Conservation (phyloP, 1,284 basidiomycete species). For the Crepidotus sp. region DNA sequence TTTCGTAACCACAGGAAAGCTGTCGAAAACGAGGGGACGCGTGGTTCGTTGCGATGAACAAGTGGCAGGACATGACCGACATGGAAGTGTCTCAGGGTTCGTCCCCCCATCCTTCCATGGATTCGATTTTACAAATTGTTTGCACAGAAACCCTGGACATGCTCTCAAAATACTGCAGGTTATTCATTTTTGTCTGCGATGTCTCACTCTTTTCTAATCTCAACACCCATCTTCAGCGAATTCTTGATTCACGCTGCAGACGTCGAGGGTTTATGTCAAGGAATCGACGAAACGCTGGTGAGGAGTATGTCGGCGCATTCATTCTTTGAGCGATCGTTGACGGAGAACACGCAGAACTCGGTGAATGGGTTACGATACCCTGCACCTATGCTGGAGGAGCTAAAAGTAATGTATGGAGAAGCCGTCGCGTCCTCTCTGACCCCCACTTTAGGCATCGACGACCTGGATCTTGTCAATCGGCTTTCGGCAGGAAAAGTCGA, state of each 20-base stretch:
- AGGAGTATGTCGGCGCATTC: conserved; percentile 40
- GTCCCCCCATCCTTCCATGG: conserved; percentile 11
- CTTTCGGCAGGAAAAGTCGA: conserved; percentile 86
- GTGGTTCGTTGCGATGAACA: conserved; percentile 98
- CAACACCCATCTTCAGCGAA: no score
- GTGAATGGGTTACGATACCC: conserved; percentile 86
- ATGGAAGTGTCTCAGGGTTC: conserved; percentile 82
- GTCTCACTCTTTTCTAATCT: conserved; percentile 10
- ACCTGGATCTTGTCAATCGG: conserved; percentile 76
- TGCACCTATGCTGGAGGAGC: conserved; percentile 98
- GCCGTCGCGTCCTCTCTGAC: conserved; percentile 3
- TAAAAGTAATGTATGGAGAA: conserved; percentile 45
- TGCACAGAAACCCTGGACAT: conserved; percentile 58
- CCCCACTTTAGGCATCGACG: conserved; percentile 56
- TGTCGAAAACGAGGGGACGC: conserved; percentile 71
- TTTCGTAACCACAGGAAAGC: conserved; percentile 34
- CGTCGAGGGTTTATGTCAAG: conserved; percentile 94
- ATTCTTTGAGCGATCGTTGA: neutral
- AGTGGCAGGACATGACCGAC: conserved; percentile 96
- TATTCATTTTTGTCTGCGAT: neutral
- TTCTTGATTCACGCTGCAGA: conserved; percentile 97
- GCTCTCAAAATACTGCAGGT: conserved; percentile 75
- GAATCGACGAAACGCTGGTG: conserved; percentile 91
- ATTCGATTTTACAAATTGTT: conserved; percentile 2
- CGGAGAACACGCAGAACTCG: conserved; percentile 61